Evolutionary conservation across 2,329 filamentous ascomycete genomes (phyloP).

Genomic region (Xylaria polymorpha): DNA sequence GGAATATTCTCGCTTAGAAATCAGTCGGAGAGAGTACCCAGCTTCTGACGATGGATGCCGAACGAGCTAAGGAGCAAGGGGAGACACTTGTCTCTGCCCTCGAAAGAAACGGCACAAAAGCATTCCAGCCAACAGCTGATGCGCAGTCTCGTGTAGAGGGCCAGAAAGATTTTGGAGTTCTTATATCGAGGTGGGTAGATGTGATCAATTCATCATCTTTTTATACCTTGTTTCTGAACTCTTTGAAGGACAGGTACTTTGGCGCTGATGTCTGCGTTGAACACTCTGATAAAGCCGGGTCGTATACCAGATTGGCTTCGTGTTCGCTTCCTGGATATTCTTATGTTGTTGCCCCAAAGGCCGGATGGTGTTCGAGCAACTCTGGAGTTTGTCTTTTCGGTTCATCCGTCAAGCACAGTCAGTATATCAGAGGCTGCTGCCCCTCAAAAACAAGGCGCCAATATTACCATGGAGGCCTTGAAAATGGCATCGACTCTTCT

Average conservation of each 20-base stretch:
- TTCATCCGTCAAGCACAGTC: slow-evolving; percentile 67
- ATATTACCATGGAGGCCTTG: slow-evolving; percentile 75
- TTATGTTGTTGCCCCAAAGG: slow-evolving; percentile 71
- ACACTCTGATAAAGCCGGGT: slow-evolving; percentile 71
- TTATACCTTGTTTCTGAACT: slow-evolving; percentile 43
- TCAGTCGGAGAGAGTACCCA: not conserved
- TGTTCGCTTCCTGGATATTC: slow-evolving; percentile 63
- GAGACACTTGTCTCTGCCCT: slow-evolving; percentile 50
- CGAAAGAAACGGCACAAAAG: slow-evolving; percentile 58
- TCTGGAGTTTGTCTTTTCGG: slow-evolving; percentile 76
- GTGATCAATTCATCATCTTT: slow-evolving; percentile 31
- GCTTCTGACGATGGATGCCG: slow-evolving; percentile 36
- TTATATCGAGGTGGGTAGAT: slow-evolving; percentile 61
- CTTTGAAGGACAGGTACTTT: slow-evolving; percentile 58
- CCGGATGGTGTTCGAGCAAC: slow-evolving; percentile 73
- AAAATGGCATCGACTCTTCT: slow-evolving; percentile 71
- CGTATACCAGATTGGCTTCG: slow-evolving; percentile 70
- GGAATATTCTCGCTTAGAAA: not conserved
- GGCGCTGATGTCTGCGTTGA: slow-evolving; percentile 69
- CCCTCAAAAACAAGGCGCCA: slow-evolving; percentile 68
- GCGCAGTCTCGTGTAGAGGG: slow-evolving; percentile 49
- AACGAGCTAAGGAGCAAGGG: slow-evolving; percentile 22
- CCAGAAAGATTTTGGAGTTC: slow-evolving; percentile 58
- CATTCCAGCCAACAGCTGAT: slow-evolving; percentile 60
- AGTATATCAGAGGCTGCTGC: slow-evolving; percentile 54